Evolutionary conservation across 495 filamentous ascomycete genomes (phyloP).

Genomic region (Clohesyomyces aquaticus): DNA sequence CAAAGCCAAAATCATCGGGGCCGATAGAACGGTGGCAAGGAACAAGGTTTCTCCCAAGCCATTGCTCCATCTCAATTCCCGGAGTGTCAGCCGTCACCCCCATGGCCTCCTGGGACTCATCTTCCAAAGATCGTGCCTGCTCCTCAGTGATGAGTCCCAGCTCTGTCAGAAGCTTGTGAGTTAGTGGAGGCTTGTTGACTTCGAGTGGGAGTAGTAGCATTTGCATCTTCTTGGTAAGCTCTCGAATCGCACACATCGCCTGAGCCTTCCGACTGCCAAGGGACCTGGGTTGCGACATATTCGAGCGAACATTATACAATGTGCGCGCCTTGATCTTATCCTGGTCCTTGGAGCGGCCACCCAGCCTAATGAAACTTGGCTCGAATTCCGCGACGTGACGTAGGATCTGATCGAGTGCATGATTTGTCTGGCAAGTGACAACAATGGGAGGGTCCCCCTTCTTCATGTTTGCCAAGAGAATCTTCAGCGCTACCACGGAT

Average conservation of each 20-base stretch:
- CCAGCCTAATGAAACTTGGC: conserved; percentile 72
- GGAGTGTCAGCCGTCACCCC: conserved; percentile 39
- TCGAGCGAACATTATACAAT: conserved; percentile 62
- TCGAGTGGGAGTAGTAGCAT: conserved; percentile 51
- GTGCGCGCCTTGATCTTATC: conserved; percentile 67
- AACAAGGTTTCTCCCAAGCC: conserved; percentile 61
- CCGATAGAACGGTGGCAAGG: conserved; percentile 49
- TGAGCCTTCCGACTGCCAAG: conserved; percentile 44
- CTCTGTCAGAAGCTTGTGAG: conserved; percentile 53
- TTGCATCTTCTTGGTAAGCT: conserved; percentile 52
- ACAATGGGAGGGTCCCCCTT: conserved; percentile 70
- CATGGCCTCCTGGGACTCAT: conserved; percentile 55
- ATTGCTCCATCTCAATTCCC: conserved; percentile 59
- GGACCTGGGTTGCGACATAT: conserved; percentile 8
- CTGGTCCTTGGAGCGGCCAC: conserved; percentile 70
- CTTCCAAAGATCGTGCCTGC: conserved; percentile 65
- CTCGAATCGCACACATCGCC: conserved; percentile 51
- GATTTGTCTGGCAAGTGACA: conserved; percentile 86
- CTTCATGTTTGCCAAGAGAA: conserved; percentile 66
- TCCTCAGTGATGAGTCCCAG: conserved; percentile 61
- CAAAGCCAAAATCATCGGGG: conserved; percentile 54
- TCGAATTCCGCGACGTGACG: conserved; percentile 67
- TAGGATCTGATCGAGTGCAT: conserved; percentile 87
- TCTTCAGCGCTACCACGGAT: conserved; percentile 70
- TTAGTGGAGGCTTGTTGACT: conserved; percentile 47